Evolutionary conservation across 768 basidiomycete species (phyloP).

Genomic region (Sporobolomyces phaffii): DNA sequence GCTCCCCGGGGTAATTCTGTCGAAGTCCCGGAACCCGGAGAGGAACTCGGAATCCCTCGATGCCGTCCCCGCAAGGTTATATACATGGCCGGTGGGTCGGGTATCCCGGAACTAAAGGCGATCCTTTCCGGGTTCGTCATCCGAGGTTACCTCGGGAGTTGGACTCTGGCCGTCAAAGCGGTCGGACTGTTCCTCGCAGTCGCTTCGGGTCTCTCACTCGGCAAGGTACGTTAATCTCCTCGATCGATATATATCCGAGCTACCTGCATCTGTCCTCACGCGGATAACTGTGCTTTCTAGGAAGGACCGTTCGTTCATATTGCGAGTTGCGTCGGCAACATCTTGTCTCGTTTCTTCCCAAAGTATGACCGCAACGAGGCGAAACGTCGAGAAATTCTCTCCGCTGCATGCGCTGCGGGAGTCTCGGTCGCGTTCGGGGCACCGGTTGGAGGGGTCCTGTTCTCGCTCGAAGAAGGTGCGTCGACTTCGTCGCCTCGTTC

Average conservation of each 20-base stretch:
- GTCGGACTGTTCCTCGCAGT: conserved; percentile 84
- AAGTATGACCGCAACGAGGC: conserved; percentile 98
- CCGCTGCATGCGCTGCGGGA: conserved; percentile 89
- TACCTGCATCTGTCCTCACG: too few species aligned
- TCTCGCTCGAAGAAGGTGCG: conserved; percentile 89
- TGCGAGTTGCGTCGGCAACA: conserved; percentile 85
- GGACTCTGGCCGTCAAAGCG: conserved; percentile 68
- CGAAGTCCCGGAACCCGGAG: conserved; percentile 11
- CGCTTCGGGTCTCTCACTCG: conserved; percentile 82
- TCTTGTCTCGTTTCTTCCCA: conserved; percentile 70
- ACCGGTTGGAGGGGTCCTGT: conserved; percentile 71
- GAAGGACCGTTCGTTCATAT: conserved; percentile 91
- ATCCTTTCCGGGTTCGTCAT: conserved; percentile 93
- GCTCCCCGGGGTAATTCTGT: background rate
- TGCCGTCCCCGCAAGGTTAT: conserved; percentile 35
- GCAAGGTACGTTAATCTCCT: conserved; percentile 45
- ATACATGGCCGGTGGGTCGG: conserved; percentile 71
- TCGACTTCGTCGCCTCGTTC: background rate
- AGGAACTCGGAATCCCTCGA: background rate
- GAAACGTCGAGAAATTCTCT: conserved; percentile 88
- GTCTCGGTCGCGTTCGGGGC: conserved; percentile 97
- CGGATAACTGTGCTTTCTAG: conserved; percentile 44
- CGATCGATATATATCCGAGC: background rate
- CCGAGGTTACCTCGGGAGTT: conserved; percentile 88
- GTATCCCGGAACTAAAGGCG: conserved; percentile 94